Conservation (phyloP, 2,329 filamentous ascomycete genomes). For the Aureobasidium sp. region DNA sequence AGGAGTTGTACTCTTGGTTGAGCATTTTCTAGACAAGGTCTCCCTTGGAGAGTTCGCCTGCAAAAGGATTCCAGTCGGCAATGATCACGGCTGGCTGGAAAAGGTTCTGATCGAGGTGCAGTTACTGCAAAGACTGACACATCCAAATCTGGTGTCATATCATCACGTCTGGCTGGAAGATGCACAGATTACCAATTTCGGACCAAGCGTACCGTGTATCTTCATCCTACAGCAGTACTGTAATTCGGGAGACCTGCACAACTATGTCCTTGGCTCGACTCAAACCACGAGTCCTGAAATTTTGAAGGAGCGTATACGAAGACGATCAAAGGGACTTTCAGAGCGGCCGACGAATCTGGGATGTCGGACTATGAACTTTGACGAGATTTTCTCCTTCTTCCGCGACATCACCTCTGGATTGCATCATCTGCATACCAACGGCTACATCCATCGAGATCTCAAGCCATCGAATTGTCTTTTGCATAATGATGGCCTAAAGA, state of each 20-base stretch:
- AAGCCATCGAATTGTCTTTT: conserved; percentile 95
- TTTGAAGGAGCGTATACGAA: conserved; percentile 78
- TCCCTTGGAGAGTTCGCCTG: conserved; percentile 87
- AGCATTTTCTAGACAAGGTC: conserved; percentile 85
- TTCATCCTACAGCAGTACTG: conserved; percentile 98
- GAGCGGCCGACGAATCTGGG: conserved; percentile 53
- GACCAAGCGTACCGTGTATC: conserved; percentile 84
- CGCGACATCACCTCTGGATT: conserved; percentile 89
- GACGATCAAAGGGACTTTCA: conserved; percentile 69
- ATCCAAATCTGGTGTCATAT: conserved; percentile 93
- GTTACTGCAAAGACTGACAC: conserved; percentile 80
- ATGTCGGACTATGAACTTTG: conserved; percentile 59
- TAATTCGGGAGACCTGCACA: conserved; percentile 83
- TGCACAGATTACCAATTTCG: conserved; percentile 72
- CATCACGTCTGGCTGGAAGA: conserved; percentile 97
- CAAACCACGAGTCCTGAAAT: conserved; percentile 48
- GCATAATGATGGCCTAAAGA: conserved; percentile 63
- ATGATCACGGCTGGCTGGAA: conserved; percentile 91
- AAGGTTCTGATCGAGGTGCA: conserved; percentile 93
- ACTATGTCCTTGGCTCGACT: conserved; percentile 68
- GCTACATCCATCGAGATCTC: conserved; percentile 91
- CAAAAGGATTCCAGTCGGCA: conserved; percentile 88
- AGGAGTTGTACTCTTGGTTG: conserved; percentile 88
- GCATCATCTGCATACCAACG: conserved; percentile 79
- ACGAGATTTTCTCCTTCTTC: conserved; percentile 96